These are phyloP conservation scores for Fusarium luffae DNA, from an alignment of 2,329 filamentous ascomycete genomes.

Conservation along the genomic window DNA sequence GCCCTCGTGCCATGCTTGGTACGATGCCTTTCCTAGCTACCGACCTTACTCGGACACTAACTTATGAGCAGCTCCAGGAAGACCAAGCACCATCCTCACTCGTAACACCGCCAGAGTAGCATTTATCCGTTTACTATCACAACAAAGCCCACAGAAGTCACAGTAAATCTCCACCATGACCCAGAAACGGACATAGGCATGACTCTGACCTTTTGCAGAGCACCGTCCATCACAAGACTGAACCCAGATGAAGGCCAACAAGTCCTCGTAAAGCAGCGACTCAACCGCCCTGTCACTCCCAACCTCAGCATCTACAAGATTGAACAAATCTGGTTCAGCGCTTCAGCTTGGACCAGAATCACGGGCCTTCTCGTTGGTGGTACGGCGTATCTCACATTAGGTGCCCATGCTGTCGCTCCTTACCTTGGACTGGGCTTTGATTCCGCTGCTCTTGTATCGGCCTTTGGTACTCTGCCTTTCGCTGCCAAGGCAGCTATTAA, in stretches of 20 bases:
- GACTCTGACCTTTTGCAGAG: neutral
- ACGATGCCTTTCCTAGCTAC: accelerated
- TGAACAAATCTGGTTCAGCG: conserved; percentile 23
- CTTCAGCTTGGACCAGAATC: conserved; percentile 32
- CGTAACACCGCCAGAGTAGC: neutral
- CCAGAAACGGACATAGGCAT: too few relatives aligned
- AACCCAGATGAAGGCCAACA: conserved; percentile 5
- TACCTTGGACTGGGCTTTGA: conserved; percentile 18
- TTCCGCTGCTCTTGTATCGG: neutral
- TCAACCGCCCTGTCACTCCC: conserved; percentile 19
- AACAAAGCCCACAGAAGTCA: neutral
- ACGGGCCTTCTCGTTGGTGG: conserved; percentile 19
- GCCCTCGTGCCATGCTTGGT: neutral
- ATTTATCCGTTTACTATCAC: conserved; percentile 1
- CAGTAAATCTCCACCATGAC: too few relatives aligned
- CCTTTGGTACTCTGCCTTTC: conserved; percentile 17
- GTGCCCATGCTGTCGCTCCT: conserved; percentile 12
- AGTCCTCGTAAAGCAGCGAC: conserved; percentile 18
- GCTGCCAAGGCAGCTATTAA: conserved; percentile 9
- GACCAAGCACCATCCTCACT: neutral
- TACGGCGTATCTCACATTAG: conserved; percentile 10
- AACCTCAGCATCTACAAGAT: conserved; percentile 26
- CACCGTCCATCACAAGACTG: neutral
- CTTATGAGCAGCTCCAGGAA: neutral
- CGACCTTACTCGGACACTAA: neutral